Percentiles rank a stretch among this genome's conserved stretches.
Conservation (phyloP, 208 protist species). For the Trypanosoma boissoni region DNA sequence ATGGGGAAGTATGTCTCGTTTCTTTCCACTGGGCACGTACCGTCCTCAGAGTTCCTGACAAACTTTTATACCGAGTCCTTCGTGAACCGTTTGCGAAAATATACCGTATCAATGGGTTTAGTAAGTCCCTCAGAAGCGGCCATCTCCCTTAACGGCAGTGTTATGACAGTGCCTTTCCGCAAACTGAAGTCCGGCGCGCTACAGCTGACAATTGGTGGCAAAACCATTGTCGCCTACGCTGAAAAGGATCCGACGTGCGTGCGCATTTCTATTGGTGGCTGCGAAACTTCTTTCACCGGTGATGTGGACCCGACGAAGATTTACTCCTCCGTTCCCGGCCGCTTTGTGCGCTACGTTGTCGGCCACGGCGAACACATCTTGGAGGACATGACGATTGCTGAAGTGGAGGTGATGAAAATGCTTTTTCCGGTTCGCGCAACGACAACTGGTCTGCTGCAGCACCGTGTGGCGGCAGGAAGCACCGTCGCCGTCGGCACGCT, state of each 20-base stretch:
- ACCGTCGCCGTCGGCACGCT: slow-evolving; percentile 93
- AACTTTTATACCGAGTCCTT: slow-evolving; percentile 71
- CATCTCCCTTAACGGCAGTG: slow-evolving; percentile 71
- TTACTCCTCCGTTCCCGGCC: slow-evolving; percentile 90
- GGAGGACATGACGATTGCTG: slow-evolving; percentile 87
- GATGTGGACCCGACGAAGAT: slow-evolving; percentile 95
- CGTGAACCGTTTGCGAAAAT: slow-evolving; percentile 72
- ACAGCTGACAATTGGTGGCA: slow-evolving; percentile 69
- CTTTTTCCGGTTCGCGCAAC: slow-evolving; percentile 89
- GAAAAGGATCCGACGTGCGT: slow-evolving; percentile 91
- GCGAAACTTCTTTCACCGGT: slow-evolving; percentile 90
- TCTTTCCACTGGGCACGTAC: slow-evolving; percentile 82
- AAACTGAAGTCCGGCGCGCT: slow-evolving; percentile 79
- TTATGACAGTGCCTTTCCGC: slow-evolving; percentile 69
- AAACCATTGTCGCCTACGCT: slow-evolving; percentile 90
- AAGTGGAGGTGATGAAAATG: slow-evolving; percentile 99
- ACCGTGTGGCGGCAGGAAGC: slow-evolving; percentile 77
- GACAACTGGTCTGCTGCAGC: slow-evolving; percentile 77
- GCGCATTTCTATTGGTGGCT: slow-evolving; percentile 88
- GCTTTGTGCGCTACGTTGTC: slow-evolving; percentile 95
- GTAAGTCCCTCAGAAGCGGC: slow-evolving; percentile 55
- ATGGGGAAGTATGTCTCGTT: slow-evolving; percentile 64
- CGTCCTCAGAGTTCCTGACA: slow-evolving; percentile 65
- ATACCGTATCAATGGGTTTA: slow-evolving; percentile 56
- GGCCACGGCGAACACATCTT: slow-evolving; percentile 89